Conservation (phyloP, 2,329 filamentous ascomycete genomes). For the Sordariomycetes sp. region DNA sequence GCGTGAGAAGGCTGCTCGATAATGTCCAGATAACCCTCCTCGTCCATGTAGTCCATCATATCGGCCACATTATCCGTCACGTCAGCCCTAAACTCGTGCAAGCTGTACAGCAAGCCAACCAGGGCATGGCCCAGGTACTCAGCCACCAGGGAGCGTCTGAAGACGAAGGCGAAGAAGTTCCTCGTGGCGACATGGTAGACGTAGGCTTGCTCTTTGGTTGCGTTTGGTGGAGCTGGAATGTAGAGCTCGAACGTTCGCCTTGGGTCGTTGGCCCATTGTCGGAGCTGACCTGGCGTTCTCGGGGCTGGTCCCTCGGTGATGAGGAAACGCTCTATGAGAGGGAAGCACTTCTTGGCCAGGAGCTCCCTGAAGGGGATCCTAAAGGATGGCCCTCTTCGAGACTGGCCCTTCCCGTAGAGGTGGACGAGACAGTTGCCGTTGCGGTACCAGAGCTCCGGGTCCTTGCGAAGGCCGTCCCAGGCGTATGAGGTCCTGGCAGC, state of each 20-base stretch:
- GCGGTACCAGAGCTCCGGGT: constrained; percentile 60
- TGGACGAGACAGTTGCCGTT: constrained; percentile 63
- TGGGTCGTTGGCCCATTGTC: constrained; percentile 20
- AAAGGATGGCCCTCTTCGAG: constrained; percentile 58
- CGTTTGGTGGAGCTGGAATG: constrained; percentile 53
- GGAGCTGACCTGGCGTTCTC: constrained; percentile 17
- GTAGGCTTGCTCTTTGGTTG: constrained; percentile 44
- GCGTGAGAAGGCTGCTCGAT: constrained; percentile 58
- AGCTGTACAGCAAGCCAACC: constrained; percentile 53
- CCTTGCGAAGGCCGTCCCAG: constrained; percentile 46
- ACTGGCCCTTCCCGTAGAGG: constrained; percentile 57
- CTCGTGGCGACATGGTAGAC: constrained; percentile 59
- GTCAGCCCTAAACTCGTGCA: constrained; percentile 50
- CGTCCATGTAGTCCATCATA: constrained; percentile 56
- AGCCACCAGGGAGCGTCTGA: constrained; percentile 58
- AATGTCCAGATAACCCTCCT: constrained; percentile 62
- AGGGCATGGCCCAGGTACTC: constrained; percentile 55
- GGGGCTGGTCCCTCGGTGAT: constrained; percentile 17
- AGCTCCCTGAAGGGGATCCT: constrained; percentile 51
- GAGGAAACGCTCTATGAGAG: constrained; percentile 47
- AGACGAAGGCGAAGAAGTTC: constrained; percentile 68
- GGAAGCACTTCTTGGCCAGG: constrained; percentile 46
- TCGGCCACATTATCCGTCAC: constrained; percentile 48
- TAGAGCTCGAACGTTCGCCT: constrained; percentile 47
- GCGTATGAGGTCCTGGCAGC: constrained; percentile 28